Conservation (phyloP, 306 rosid genomes). For the Canavalia gladiata region DNA sequence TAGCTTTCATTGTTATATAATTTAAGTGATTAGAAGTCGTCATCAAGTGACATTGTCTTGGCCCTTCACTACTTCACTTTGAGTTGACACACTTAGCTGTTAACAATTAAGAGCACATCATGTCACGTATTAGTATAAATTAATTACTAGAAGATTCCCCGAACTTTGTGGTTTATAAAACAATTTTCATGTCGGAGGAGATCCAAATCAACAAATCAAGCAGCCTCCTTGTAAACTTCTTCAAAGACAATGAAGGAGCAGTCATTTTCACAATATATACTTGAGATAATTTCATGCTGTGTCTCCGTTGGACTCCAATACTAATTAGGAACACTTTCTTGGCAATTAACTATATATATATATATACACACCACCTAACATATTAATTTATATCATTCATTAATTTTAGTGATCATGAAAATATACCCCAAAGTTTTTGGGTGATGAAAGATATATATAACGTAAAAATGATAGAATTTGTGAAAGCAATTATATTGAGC, state of each 20-base stretch:
- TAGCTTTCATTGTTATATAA: constrained; percentile 12
- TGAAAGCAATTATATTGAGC: constrained; percentile 18
- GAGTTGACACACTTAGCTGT: constrained; percentile 62
- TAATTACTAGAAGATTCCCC: constrained; percentile 32
- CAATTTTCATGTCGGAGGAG: constrained; percentile 8
- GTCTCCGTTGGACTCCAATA: constrained; percentile 57
- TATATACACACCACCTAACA: constrained; percentile 34
- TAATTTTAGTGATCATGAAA: not conserved
- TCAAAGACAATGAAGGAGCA: constrained; percentile 4
- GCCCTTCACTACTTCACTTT: constrained; percentile 26
- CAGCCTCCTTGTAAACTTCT: constrained; percentile 45
- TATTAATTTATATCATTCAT: not conserved
- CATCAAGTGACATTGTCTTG: constrained; percentile 54
- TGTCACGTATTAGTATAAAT: constrained; percentile 33
- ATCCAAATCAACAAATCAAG: not conserved
- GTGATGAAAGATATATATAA: not conserved
- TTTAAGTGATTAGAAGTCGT: constrained; percentile 36
- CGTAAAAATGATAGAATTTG: not conserved
- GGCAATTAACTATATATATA: constrained; percentile 1
- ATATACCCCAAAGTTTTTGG: not conserved
- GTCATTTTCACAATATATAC: constrained; percentile 52
- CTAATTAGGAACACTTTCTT: constrained; percentile 30
- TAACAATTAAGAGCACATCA: constrained; percentile 41
- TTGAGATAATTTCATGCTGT: constrained; percentile 39
- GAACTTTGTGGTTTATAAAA: not conserved